These are phyloP conservation scores for Blechomonas ayalai DNA, from an alignment of 208 protist genomes.

Conservation along the genomic window DNA sequence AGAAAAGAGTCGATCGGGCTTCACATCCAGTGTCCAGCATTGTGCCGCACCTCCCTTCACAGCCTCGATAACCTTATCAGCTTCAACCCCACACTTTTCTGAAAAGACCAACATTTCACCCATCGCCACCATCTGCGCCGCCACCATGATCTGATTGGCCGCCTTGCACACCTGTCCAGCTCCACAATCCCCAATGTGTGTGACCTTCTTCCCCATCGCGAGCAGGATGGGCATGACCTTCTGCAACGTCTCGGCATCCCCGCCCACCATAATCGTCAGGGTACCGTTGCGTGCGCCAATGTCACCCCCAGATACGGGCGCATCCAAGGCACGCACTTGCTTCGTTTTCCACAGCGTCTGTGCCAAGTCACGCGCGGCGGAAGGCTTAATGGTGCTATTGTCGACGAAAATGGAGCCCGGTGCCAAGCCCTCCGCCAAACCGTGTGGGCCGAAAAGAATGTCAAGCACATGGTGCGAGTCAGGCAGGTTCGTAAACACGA, in stretches of 20 bases:
- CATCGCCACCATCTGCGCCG: constrained; percentile 92
- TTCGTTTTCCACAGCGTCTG: constrained; percentile 61
- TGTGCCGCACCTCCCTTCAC: constrained; percentile 89
- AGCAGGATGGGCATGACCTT: constrained; percentile 67
- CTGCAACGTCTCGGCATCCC: constrained; percentile 67
- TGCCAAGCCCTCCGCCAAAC: constrained; percentile 70
- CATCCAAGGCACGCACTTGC: constrained; percentile 83
- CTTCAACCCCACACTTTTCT: constrained; percentile 87
- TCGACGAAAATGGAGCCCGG: constrained; percentile 84
- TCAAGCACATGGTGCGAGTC: constrained; percentile 85
- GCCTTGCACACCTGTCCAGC: constrained; percentile 95
- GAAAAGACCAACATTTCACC: constrained; percentile 92
- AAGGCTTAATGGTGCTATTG: constrained; percentile 95
- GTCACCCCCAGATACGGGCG: constrained; percentile 94
- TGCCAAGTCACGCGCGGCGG: constrained; percentile 83
- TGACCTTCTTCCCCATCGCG: constrained; percentile 80
- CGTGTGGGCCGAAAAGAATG: constrained; percentile 79
- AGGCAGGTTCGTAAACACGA: constrained; percentile 92
- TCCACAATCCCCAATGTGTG: constrained; percentile 80
- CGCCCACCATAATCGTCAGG: constrained; percentile 94
- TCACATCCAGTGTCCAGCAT: constrained; percentile 90
- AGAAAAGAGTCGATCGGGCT: constrained; percentile 87
- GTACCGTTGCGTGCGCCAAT: constrained; percentile 90
- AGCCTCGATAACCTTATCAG: constrained; percentile 72
- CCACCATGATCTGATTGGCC: constrained; percentile 95